phyloP scores from a whole-genome alignment of 768 basidiomycete species.

The Naganishia vaughanmartiniae region DNA sequence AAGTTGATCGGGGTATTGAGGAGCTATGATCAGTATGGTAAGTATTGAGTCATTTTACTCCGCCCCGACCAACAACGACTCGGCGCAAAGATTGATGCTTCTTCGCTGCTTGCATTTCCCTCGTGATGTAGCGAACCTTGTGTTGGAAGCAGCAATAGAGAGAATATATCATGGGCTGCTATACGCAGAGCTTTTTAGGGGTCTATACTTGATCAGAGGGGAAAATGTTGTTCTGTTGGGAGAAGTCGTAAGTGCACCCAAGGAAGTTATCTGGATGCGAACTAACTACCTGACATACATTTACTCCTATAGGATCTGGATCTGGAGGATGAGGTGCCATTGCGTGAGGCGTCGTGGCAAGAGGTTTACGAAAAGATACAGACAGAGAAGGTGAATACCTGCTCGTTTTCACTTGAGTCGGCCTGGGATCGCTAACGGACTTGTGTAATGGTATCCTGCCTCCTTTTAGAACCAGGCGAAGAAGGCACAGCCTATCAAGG shows the following conservation, averaged over 20 bases:
- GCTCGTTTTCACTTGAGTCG: not conserved
- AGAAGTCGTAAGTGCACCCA: slow-evolving; percentile 74
- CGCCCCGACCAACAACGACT: not conserved
- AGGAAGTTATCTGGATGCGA: not conserved
- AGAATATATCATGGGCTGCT: slow-evolving; percentile 84
- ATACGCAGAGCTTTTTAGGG: slow-evolving; percentile 68
- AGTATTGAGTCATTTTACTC: slow-evolving; percentile 39
- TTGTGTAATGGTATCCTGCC: slow-evolving; percentile 25
- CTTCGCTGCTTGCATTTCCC: not conserved
- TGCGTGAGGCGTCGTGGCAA: slow-evolving; percentile 70
- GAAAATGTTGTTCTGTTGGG: slow-evolving; percentile 97
- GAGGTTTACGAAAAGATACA: slow-evolving; percentile 70
- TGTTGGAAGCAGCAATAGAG: slow-evolving; percentile 92
- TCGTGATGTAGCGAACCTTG: slow-evolving; percentile 75
- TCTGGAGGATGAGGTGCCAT: slow-evolving; percentile 79
- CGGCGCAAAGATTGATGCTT: not conserved
- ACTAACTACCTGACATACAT: not conserved
- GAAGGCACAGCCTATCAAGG: slow-evolving; percentile 64
- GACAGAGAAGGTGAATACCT: slow-evolving; percentile 59
- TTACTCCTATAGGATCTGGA: slow-evolving; percentile 71
- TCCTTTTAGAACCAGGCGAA: slow-evolving; percentile 62
- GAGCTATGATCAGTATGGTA: slow-evolving; percentile 98
- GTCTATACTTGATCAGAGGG: slow-evolving; percentile 90
- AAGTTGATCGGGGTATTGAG: slow-evolving; percentile 94
- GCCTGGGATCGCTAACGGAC: slow-evolving; percentile 28